Evolutionary conservation across 441 rosid species (phyloP).

Genomic region (Jatropha podagrica): DNA sequence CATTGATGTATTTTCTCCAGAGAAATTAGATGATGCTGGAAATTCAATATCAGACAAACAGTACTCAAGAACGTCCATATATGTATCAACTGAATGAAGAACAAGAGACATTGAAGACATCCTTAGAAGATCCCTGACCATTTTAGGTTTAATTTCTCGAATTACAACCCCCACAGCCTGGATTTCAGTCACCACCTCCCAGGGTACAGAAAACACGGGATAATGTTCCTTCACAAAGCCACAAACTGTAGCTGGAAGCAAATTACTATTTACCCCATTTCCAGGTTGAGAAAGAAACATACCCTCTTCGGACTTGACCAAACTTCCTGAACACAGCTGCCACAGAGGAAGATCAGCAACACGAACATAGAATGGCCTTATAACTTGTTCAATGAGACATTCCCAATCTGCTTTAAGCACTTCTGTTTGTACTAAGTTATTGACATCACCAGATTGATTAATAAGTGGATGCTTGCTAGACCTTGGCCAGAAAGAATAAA

Average conservation of each 20-base stretch:
- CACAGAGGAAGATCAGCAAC: constrained; percentile 93
- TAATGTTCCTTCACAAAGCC: constrained; percentile 96
- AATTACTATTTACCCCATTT: constrained; percentile 67
- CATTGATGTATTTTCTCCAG: constrained; percentile 32
- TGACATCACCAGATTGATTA: constrained; percentile 36
- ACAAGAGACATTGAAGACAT: constrained; percentile 62
- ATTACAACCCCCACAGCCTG: constrained; percentile 75
- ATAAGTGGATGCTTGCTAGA: constrained; percentile 45
- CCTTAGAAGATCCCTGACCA: constrained; percentile 92
- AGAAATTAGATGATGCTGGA: constrained; percentile 39
- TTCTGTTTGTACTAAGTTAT: constrained; percentile 36
- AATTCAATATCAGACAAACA: constrained; percentile 89
- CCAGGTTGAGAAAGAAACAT: constrained; percentile 99
- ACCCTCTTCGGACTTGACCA: constrained; percentile 96
- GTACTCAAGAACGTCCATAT: constrained; percentile 89
- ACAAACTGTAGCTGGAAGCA: constrained; percentile 96
- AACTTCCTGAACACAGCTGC: constrained; percentile 94
- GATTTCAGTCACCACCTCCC: constrained; percentile 92
- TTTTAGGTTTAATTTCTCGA: constrained; percentile 92
- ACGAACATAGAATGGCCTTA: constrained; percentile 89
- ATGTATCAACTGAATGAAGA: constrained; percentile 87
- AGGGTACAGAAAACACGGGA: constrained; percentile 94
- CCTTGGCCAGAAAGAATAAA: constrained; percentile 96
- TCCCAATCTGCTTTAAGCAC: constrained; percentile 69
- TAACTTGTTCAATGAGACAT: constrained; percentile 77